A percentile compares a stretch with the other conserved stretches of the same genome.
phyloP scores from a whole-genome alignment of 345 rosid genomes.

The Microthlaspi erraticum region DNA sequence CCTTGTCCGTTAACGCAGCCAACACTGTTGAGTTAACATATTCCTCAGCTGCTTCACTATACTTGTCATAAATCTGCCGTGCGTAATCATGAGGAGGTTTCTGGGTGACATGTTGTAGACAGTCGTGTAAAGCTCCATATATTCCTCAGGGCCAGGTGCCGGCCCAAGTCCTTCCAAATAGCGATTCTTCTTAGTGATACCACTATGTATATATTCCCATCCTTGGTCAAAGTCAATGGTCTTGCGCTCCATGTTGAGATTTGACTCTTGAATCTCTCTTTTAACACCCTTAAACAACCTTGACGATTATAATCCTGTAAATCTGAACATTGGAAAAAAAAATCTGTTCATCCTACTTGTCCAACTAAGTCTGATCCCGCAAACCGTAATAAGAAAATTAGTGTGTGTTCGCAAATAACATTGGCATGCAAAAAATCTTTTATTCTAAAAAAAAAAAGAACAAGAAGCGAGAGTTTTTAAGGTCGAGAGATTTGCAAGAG shows the following conservation, averaged over 20 bases:
- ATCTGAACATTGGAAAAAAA: too few species aligned
- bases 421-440: too few species aligned
- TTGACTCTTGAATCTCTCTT: background rate
- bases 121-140: slow-evolving; percentile 77
- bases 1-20: slow-evolving; percentile 72
- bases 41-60: slow-evolving; percentile 63
- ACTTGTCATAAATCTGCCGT: slow-evolving; percentile 80
- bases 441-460: too few species aligned
- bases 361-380: too few species aligned
- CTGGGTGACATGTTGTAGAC: slow-evolving; percentile 75
- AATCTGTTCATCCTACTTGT: too few species aligned
- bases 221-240: slow-evolving; percentile 69
- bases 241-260: slow-evolving; percentile 57
- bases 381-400: too few species aligned
- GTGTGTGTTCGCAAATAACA: too few species aligned
- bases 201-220: slow-evolving; percentile 75
- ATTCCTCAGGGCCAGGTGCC: slow-evolving; percentile 59
- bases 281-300: too few species aligned
- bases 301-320: too few species aligned
- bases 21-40: slow-evolving; percentile 63
- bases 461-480: too few species aligned
- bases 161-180: slow-evolving; percentile 72
- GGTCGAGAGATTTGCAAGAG: too few species aligned
- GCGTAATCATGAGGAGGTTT: slow-evolving; percentile 78
- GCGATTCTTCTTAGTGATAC: slow-evolving; percentile 66